Percentiles rank a stretch among this genome's conserved stretches.
phyloP scores from a whole-genome alignment of 1,139 yeast species.

The Yamadazyma diospyri region DNA sequence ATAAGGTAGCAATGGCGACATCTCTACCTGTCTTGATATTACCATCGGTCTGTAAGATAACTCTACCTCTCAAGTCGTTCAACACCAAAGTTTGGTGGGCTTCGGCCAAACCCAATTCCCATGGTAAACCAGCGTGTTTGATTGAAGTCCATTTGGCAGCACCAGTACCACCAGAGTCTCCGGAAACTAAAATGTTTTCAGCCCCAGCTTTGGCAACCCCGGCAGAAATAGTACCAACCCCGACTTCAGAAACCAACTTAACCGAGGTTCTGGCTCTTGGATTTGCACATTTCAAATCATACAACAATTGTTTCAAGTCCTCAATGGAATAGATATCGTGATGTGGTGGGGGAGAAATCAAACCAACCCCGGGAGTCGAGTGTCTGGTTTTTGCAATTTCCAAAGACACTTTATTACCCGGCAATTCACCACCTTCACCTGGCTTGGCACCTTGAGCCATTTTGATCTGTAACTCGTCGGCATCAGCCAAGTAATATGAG shows the following conservation, averaged over 20 bases:
- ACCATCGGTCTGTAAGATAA: conserved; percentile 94
- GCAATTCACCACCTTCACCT: conserved; percentile 99
- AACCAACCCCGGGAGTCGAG: conserved; percentile 95
- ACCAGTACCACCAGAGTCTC: conserved; percentile 99
- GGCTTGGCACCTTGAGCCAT: conserved; percentile 99
- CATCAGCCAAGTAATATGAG: conserved; percentile 88
- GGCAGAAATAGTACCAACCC: conserved; percentile 98
- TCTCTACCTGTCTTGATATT: conserved; percentile 95
- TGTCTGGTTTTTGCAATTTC: conserved; percentile 94
- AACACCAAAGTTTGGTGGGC: conserved; percentile 95
- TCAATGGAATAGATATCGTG: conserved; percentile 98
- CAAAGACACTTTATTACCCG: conserved; percentile 88
- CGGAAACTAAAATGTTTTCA: conserved; percentile 90
- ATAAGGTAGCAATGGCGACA: conserved; percentile 89
- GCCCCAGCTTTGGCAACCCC: conserved; percentile 99
- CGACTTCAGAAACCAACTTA: conserved; percentile 94
- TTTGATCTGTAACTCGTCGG: conserved; percentile 95
- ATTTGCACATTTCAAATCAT: conserved; percentile 93
- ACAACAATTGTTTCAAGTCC: conserved; percentile 93
- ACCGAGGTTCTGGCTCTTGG: conserved; percentile 97
- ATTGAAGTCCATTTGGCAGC: conserved; percentile 97
- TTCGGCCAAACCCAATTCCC: conserved; percentile 98
- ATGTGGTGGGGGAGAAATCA: conserved; percentile 97
- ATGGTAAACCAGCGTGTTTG: conserved; percentile 95
- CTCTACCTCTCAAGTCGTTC: conserved; percentile 94